These are phyloP conservation scores for Geotrichum klebahnii DNA, from an alignment of 1,139 yeast genomes.

Conservation along the genomic window DNA sequence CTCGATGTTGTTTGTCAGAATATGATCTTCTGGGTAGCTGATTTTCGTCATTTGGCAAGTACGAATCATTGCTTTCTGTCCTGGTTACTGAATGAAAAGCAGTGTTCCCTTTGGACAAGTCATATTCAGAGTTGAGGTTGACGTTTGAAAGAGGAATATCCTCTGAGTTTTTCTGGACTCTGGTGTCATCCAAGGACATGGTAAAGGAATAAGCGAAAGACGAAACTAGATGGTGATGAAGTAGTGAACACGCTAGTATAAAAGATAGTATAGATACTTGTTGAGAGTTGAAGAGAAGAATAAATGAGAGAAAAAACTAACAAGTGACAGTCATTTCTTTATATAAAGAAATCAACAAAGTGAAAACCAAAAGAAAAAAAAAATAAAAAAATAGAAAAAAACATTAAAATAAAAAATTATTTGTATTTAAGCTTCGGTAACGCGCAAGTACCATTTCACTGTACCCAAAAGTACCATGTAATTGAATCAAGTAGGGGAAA, in stretches of 20 bases:
- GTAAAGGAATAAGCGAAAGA: conserved; percentile 18
- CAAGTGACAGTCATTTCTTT: too few species aligned
- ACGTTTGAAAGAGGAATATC: conserved; percentile 13
- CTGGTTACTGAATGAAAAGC: not conserved
- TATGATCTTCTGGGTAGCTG: conserved; percentile 1
- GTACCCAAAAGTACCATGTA: too few species aligned
- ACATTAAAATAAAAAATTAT: too few species aligned
- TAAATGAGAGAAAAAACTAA: too few species aligned
- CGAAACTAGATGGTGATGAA: not conserved
- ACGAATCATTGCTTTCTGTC: not conserved
- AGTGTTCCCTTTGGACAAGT: not conserved
- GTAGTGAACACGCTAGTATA: not conserved
- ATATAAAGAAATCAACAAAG: too few species aligned
- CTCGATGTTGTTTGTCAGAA: not conserved
- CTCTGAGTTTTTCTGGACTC: not conserved
- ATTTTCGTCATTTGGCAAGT: conserved; percentile 9
- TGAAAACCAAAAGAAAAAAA: too few species aligned
- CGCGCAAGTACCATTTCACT: too few species aligned
- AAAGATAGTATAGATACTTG: too few species aligned
- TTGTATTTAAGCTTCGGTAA: too few species aligned
- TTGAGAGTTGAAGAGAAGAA: too few species aligned
- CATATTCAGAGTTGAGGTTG: not conserved
- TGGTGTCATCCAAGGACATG: conserved; percentile 1
- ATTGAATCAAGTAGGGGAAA: too few species aligned
- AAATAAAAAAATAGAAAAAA: too few species aligned